These are phyloP conservation scores for Fusarium setosum DNA, from an alignment of 2,329 filamentous ascomycete genomes.

Conservation along the genomic window DNA sequence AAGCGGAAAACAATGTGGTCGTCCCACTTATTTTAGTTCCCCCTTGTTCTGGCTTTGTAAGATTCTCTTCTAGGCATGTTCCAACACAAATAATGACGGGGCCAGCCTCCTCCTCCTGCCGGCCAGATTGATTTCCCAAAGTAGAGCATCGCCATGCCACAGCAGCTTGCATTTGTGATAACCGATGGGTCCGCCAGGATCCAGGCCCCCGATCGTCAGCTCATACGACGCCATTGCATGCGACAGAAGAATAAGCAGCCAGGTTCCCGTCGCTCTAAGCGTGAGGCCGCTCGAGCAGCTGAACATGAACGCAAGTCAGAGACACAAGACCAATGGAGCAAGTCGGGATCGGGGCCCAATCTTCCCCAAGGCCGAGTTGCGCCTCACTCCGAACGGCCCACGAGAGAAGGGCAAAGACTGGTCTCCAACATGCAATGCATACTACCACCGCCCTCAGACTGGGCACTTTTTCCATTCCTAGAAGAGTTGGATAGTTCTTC, in stretches of 20 bases:
- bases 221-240: slow-evolving; percentile 2
- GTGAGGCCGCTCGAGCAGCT: not conserved
- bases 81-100: too few species aligned
- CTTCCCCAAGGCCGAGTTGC: too few species aligned
- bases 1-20: slow-evolving; percentile 1
- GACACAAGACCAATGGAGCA: too few species aligned
- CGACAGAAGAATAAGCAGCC: slow-evolving; percentile 1
- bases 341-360: too few species aligned
- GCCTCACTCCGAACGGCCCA: not conserved
- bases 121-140: not conserved
- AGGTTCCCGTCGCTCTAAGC: not conserved
- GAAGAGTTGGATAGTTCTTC: not conserved
- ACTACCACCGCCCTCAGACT: not conserved
- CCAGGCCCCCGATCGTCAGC: not conserved
- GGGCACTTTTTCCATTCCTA: not conserved
- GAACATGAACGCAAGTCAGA: too few species aligned
- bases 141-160: not conserved
- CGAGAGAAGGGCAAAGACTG: not conserved
- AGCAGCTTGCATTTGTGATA: not conserved
- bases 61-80: too few species aligned
- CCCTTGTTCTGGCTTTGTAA: accelerated
- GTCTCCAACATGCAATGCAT: not conserved
- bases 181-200: not conserved
- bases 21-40: not conserved
- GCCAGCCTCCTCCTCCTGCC: too few species aligned